Base-by-base conservation (phyloP, 2,329 filamentous ascomycete genomes). In the Aschersonia sp. region DNA sequence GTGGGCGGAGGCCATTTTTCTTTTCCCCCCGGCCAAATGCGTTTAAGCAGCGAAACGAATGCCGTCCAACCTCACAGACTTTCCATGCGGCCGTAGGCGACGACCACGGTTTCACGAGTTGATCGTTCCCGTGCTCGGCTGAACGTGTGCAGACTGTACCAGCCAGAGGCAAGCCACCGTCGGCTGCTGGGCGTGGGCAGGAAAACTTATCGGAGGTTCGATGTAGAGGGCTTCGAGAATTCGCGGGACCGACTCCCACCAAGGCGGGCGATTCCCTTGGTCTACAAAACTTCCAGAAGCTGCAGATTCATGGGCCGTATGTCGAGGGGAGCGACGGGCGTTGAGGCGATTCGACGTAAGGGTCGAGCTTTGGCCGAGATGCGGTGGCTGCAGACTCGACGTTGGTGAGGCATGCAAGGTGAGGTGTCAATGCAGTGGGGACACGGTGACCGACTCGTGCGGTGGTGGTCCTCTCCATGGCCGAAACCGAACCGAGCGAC, bases 401-500 rank as follows among this genome's bases (percentile, higher is more conserved):
- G 46, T 44, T 6, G 49, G 44, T 8, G 30, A 45, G 46, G 46
- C 46, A 49, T 56, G 53, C 54, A 52, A 51, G 53, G 46, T 55
- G 54, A 56, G 51, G 49, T 56, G 54, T 54, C 54, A 53, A 50
- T 47, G 47, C 44, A 49, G 54, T 47, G 50, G 48, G 44, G 53
- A 41, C 32, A 37, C 29, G 22, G 32, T 46, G 40, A 35, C 39
- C 47, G 50, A 41, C 46, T 47, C 44, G 44, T 42, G 14, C 42
- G 37, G 14, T 14, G 33, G 42, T 44, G 22, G 22, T 22, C 22
- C 22, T 22, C 22, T 22, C 22, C 22, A 22, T 22, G 22, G 22
- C 22, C 22, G 22, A 22, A 22, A 22, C 22, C 22, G 22, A 22
- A 22, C 22, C 22, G 22, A 22, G 22, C 22, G 22, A 22, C 22